Evolutionary conservation across 257 asterid species (phyloP).

Genomic region (Anisodus tanguticus): DNA sequence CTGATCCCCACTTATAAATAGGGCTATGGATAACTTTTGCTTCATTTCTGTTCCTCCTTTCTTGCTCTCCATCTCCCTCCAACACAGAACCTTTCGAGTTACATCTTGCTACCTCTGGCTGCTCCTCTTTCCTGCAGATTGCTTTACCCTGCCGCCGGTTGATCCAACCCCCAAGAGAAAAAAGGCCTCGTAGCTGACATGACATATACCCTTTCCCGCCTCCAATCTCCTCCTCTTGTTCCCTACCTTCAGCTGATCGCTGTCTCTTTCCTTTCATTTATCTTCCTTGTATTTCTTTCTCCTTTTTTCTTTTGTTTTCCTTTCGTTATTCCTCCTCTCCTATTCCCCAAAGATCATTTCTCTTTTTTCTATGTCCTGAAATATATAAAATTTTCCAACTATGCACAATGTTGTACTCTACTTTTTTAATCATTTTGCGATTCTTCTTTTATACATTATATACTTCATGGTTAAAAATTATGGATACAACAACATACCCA

Average conservation of each 20-base stretch:
- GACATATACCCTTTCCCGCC: background rate
- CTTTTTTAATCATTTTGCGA: background rate
- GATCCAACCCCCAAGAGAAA: background rate
- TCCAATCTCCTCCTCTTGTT: background rate
- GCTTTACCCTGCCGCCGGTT: background rate
- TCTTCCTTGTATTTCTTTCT: background rate
- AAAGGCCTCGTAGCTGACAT: background rate
- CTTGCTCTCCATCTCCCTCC: conserved; percentile 5
- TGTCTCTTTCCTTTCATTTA: background rate
- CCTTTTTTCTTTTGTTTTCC: background rate
- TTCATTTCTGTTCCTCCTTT: background rate
- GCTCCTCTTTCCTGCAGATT: conserved; percentile 15
- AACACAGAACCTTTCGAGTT: background rate
- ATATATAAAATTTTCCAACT: background rate
- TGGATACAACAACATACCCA: background rate
- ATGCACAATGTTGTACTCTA: background rate
- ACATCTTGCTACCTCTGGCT: background rate
- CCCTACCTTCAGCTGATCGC: background rate
- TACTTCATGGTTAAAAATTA: conserved; percentile 3
- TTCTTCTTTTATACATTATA: background rate
- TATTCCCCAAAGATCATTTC: background rate
- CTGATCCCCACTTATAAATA: background rate
- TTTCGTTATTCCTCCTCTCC: background rate
- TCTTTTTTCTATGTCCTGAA: background rate
- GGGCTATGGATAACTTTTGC: background rate